A percentile compares a stretch with the other conserved stretches of the same genome.
Evolutionary conservation across 1,284 basidiomycete genomes (phyloP).

Genomic region (Apiotrichum sp.): DNA sequence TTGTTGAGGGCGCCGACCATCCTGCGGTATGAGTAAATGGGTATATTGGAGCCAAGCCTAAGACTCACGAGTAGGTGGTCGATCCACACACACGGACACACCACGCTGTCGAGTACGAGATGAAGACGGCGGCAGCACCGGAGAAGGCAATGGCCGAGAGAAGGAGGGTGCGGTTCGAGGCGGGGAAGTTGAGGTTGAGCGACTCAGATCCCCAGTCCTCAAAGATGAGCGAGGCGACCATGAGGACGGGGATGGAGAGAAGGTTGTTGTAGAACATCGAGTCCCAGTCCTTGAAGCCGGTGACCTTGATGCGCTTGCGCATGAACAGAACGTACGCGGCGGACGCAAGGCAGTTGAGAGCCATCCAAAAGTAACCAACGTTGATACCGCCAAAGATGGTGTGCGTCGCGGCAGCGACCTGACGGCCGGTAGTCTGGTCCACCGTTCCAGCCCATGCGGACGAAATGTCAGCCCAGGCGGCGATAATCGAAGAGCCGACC

Average conservation of each 20-base stretch:
- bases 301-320: conserved; percentile 94
- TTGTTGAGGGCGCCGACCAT: conserved; percentile 99
- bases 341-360: conserved; percentile 81
- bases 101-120: conserved; percentile 98
- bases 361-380: conserved; percentile 94
- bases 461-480: conserved; percentile 76
- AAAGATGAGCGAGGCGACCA: conserved; percentile 71
- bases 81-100: conserved; percentile 93
- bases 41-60: too few relatives aligned
- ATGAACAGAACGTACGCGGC: conserved; percentile 92
- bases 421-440: conserved; percentile 40
- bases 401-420: conserved; percentile 21
- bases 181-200: conserved; percentile 80
- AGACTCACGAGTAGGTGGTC: conserved; percentile 77
- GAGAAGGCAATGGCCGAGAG: conserved; percentile 89
- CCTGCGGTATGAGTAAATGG: conserved; percentile 47
- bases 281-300: conserved; percentile 99
- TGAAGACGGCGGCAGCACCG: conserved; percentile 92
- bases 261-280: conserved; percentile 99
- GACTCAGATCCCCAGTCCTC: conserved; percentile 88
- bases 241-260: conserved; percentile 84
- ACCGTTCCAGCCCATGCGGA: conserved; percentile 82
- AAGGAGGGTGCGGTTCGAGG: conserved; percentile 70
- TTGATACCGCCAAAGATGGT: conserved; percentile 55
- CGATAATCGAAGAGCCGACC: conserved; percentile 92